These are phyloP conservation scores for Fusarium euwallaceae DNA, from an alignment of 2,329 filamentous ascomycete genomes.

Conservation along the genomic window DNA sequence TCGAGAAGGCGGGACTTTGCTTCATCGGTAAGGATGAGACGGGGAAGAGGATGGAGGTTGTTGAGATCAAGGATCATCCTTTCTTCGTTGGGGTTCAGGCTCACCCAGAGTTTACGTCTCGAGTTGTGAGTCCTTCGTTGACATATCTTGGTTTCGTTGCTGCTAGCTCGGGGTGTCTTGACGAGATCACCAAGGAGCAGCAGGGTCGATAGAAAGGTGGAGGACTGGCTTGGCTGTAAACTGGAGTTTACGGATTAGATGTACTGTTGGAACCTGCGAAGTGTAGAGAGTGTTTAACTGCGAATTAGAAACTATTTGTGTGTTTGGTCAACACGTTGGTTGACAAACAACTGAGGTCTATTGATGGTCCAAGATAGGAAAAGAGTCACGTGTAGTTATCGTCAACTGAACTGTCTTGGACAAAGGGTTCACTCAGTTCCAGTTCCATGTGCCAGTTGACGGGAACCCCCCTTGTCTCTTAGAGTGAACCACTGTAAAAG, in stretches of 20 bases:
- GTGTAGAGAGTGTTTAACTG: not conserved
- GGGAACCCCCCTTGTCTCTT: not conserved
- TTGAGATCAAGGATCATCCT: conserved; percentile 15
- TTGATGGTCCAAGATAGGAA: not conserved
- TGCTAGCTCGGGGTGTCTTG: conserved; percentile 75
- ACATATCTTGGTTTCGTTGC: conserved; percentile 65
- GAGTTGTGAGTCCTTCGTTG: not conserved
- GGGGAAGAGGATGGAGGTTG: conserved; percentile 1
- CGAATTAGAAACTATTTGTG: not conserved
- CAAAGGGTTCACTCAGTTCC: not conserved
- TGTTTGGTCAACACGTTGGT: not conserved
- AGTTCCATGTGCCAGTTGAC: not conserved
- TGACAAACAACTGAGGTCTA: not conserved
- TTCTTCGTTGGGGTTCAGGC: conserved; percentile 8
- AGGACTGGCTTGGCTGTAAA: not conserved
- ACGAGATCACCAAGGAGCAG: conserved; percentile 47
- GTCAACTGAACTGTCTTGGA: not conserved
- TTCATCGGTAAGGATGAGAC: conserved; percentile 53
- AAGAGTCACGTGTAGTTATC: conserved; percentile 1
- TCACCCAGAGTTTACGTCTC: not conserved
- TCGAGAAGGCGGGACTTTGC: conserved; percentile 79
- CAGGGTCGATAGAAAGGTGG: not conserved
- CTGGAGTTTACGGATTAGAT: not conserved
- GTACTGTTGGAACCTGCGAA: not conserved
- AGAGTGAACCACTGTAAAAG: not conserved